Conservation (phyloP, 768 basidiomycete genomes). For the Leccinum variicolor region DNA sequence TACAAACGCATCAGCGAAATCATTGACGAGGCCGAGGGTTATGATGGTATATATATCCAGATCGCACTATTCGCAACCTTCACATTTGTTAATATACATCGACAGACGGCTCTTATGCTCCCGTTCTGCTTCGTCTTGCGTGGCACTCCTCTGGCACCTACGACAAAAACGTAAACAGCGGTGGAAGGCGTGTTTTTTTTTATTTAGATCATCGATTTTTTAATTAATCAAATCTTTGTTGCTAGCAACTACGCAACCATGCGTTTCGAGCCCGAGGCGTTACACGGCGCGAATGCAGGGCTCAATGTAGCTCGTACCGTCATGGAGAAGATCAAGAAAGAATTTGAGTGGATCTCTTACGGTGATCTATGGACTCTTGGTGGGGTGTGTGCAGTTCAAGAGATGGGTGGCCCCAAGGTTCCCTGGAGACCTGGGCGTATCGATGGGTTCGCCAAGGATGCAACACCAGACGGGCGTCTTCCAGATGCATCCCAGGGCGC, state of each 20-base stretch:
- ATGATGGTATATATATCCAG: slow-evolving; percentile 67
- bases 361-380: slow-evolving; percentile 97
- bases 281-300: slow-evolving; percentile 83
- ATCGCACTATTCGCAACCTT: neutral
- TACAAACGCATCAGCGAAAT: slow-evolving; percentile 85
- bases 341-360: slow-evolving; percentile 93
- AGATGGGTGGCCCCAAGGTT: slow-evolving; percentile 89
- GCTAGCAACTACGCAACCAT: slow-evolving; percentile 96
- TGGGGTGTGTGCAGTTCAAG: slow-evolving; percentile 89
- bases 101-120: slow-evolving; percentile 84
- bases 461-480: slow-evolving; percentile 84
- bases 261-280: slow-evolving; percentile 89
- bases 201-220: neutral
- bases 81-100: neutral
- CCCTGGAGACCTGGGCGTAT: slow-evolving; percentile 94
- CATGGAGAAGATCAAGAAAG: slow-evolving; percentile 83
- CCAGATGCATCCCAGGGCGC: slow-evolving; percentile 83
- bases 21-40: slow-evolving; percentile 64
- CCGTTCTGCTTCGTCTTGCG: slow-evolving; percentile 83
- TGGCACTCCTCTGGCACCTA: slow-evolving; percentile 96
- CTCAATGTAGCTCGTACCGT: slow-evolving; percentile 74
- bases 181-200: slow-evolving; percentile 61
- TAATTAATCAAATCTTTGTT: slow-evolving; percentile 1
- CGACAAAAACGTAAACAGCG: slow-evolving; percentile 72
- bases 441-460: slow-evolving; percentile 74